Evolutionary conservation across 257 asterid genomes (phyloP).

Genomic region (Nicotiana undulata): DNA sequence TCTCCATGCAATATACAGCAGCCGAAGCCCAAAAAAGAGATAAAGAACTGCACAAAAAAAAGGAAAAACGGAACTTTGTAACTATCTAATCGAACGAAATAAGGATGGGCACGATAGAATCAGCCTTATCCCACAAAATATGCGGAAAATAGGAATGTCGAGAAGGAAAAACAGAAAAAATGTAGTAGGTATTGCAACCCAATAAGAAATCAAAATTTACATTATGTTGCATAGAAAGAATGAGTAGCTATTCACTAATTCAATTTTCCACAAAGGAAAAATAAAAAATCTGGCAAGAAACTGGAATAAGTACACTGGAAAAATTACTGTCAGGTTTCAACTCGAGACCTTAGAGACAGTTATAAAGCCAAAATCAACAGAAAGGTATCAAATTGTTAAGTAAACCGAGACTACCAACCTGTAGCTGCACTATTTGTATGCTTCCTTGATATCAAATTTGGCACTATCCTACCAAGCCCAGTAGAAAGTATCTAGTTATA

Average conservation of each 20-base stretch:
- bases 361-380: background rate
- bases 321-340: background rate
- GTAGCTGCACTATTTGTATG: slow-evolving; percentile 96
- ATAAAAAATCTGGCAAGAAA: background rate
- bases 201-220: background rate
- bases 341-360: background rate
- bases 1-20: slow-evolving; percentile 91
- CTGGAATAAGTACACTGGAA: background rate
- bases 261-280: background rate
- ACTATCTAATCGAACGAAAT: background rate
- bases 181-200: background rate
- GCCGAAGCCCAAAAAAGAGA: slow-evolving; percentile 82
- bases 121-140: background rate
- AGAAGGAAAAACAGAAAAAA: background rate
- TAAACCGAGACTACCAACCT: slow-evolving; percentile 27
- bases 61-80: background rate
- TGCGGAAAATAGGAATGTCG: background rate
- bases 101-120: background rate
- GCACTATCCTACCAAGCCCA: slow-evolving; percentile 97
- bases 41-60: slow-evolving; percentile 67
- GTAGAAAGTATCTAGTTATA: slow-evolving; percentile 72
- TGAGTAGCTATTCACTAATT: background rate
- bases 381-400: background rate
- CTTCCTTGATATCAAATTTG: slow-evolving; percentile 92
- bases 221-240: background rate